Evolutionary conservation across 495 filamentous ascomycete genomes (phyloP).

Genomic region (Daldinia concentrica): DNA sequence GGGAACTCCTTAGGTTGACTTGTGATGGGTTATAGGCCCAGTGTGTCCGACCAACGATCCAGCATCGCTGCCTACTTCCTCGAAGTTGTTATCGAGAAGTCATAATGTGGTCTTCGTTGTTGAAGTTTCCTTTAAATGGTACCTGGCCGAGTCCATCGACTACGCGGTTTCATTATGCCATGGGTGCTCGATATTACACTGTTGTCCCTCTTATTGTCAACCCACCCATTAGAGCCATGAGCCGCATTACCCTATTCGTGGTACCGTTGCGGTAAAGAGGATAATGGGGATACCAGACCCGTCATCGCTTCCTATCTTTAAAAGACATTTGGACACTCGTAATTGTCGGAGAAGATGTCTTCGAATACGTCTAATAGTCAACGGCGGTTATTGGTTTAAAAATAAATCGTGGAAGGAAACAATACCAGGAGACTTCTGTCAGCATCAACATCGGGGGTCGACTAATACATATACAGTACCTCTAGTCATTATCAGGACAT

Average conservation of each 20-base stretch:
- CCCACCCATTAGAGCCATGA: not conserved
- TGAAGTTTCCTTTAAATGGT: not conserved
- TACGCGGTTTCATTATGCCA: not conserved
- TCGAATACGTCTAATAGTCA: not conserved
- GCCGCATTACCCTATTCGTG: not conserved
- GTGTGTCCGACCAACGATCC: not conserved
- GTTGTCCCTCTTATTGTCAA: not conserved
- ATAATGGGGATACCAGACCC: not conserved
- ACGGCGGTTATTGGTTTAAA: not conserved
- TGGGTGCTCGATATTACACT: not conserved
- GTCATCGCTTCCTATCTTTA: not conserved
- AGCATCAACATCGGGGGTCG: not conserved
- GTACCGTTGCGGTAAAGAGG: not conserved
- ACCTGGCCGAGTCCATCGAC: not conserved
- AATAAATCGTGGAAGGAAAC: not conserved
- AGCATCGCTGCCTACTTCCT: not conserved
- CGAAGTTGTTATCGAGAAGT: not conserved
- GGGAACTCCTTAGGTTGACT: not conserved
- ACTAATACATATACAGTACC: constrained; percentile 7
- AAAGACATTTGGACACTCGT: not conserved
- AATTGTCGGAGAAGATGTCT: not conserved
- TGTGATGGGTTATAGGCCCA: not conserved
- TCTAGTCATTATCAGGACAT: not conserved
- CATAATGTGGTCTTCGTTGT: not conserved
- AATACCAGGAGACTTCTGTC: not conserved